phyloP scores from a whole-genome alignment of 2,329 filamentous ascomycete species.

The Colletotrichum sp. region DNA sequence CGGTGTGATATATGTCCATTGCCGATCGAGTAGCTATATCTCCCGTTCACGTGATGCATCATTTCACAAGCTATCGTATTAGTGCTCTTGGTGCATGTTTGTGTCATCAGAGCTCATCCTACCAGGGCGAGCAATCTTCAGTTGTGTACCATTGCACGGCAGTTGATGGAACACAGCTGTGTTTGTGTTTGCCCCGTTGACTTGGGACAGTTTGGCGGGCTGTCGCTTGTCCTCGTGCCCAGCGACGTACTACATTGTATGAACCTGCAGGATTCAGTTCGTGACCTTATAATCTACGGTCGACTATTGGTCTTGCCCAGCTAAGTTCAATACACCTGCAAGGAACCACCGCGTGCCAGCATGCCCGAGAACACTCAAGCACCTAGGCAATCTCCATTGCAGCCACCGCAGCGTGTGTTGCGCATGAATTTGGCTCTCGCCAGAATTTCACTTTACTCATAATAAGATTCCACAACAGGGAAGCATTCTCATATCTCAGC shows the following conservation, averaged over 20 bases:
- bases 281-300: not conserved
- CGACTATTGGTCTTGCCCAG: not conserved
- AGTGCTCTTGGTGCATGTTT: not conserved
- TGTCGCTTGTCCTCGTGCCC: not conserved
- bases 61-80: not conserved
- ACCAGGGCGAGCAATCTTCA: not conserved
- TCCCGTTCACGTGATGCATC: not conserved
- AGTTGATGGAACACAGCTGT: not conserved
- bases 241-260: not conserved
- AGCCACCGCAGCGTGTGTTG: not conserved
- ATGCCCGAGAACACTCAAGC: not conserved
- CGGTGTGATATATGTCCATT: not conserved
- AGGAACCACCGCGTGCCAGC: not conserved
- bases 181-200: not conserved
- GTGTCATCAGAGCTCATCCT: not conserved
- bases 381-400: not conserved
- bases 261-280: not conserved
- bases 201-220: not conserved
- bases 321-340: not conserved
- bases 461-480: not conserved
- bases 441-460: not conserved
- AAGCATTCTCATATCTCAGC: not conserved
- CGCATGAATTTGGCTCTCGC: not conserved
- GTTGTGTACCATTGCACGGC: not conserved
- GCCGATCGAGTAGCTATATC: not conserved